Evolutionary conservation across 2,329 filamentous ascomycete species (phyloP).

Genomic region (Colletotrichum lentis): DNA sequence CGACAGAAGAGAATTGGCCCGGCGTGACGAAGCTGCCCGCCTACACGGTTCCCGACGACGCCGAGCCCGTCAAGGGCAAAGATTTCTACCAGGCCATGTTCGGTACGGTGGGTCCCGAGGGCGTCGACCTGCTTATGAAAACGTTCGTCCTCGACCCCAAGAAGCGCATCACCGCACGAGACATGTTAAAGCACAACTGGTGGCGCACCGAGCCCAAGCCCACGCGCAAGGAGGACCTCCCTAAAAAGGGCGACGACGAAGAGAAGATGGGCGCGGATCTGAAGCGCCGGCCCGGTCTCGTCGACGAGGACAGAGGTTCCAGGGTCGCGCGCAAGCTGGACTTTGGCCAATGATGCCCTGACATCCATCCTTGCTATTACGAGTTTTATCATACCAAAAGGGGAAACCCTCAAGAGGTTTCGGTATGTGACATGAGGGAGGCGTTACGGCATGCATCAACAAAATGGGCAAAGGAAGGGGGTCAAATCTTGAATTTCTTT

Average conservation of each 20-base stretch:
- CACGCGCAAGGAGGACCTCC: conserved; percentile 82
- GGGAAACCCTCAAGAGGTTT: neutral
- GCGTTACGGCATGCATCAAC: conserved; percentile 25
- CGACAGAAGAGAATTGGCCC: conserved; percentile 94
- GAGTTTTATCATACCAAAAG: conserved; percentile 1
- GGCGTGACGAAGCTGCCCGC: conserved; percentile 82
- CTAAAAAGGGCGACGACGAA: conserved; percentile 75
- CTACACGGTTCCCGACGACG: conserved; percentile 75
- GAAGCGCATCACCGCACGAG: conserved; percentile 78
- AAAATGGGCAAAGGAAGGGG: conserved; percentile 16
- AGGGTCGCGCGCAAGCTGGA: conserved; percentile 86
- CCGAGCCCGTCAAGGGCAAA: conserved; percentile 68
- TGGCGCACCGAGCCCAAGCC: conserved; percentile 86
- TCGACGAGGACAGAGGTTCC: conserved; percentile 73
- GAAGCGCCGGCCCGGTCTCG: conserved; percentile 75
- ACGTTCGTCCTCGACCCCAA: conserved; percentile 89
- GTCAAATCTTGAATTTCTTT: conserved; percentile 7
- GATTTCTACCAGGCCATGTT: conserved; percentile 81
- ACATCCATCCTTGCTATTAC: neutral
- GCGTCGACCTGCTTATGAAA: conserved; percentile 86
- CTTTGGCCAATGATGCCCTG: conserved; percentile 63
- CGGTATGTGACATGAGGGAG: conserved; percentile 24
- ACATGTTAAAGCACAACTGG: conserved; percentile 84
- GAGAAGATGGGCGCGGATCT: conserved; percentile 84
- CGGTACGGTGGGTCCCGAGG: conserved; percentile 79